Conservation (phyloP, 495 filamentous ascomycete genomes). For the Letharia columbiana region DNA sequence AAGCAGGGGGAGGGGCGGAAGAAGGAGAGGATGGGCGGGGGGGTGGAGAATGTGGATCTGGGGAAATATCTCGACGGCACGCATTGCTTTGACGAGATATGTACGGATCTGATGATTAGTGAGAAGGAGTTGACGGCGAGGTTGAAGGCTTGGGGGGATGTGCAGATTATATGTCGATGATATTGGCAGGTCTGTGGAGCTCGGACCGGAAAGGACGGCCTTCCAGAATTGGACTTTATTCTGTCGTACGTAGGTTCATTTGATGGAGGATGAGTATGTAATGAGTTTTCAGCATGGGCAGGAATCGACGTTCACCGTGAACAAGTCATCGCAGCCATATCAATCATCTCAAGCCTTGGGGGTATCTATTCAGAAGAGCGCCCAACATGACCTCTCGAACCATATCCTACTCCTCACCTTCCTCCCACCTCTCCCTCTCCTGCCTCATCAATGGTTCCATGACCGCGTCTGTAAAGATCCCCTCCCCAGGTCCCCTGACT, state of each 20-base stretch:
- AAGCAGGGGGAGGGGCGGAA: not conserved
- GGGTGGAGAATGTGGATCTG: conserved; percentile 32
- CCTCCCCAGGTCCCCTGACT: conserved; percentile 46
- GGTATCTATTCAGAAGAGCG: not conserved
- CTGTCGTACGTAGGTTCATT: not conserved
- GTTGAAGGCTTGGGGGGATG: conserved; percentile 45
- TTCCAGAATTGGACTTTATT: not conserved
- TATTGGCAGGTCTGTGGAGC: not conserved
- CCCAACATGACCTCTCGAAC: not conserved
- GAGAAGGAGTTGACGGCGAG: conserved; percentile 45
- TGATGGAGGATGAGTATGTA: not conserved
- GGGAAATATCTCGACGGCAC: conserved; percentile 68
- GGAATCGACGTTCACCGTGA: no score
- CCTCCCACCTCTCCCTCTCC: conserved; percentile 70
- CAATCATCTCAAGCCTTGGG: not conserved
- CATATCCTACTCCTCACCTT: conserved; percentile 27
- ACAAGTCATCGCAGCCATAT: not conserved
- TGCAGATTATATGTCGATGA: conserved; percentile 50
- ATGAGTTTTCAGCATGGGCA: not conserved
- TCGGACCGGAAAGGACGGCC: not conserved
- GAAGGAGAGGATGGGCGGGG: not conserved
- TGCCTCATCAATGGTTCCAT: conserved; percentile 54
- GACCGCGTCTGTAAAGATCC: conserved; percentile 54
- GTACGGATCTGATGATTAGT: conserved; percentile 60
- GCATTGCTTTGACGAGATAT: conserved; percentile 85